Evolutionary conservation across 1,139 yeast species (phyloP).

Genomic region (Scheffersomyces parashehatae): DNA sequence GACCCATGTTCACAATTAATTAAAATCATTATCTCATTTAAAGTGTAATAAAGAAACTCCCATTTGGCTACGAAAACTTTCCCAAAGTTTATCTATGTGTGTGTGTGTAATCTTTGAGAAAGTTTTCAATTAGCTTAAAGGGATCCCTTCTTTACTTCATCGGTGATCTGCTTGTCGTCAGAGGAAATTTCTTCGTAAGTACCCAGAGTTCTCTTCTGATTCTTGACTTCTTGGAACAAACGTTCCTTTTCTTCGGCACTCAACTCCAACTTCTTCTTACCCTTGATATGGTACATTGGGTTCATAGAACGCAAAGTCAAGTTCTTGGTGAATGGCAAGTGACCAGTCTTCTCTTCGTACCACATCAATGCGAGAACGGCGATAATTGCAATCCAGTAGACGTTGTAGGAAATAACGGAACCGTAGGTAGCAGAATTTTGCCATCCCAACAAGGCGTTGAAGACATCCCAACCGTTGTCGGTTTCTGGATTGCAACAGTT

Average conservation of each 20-base stretch:
- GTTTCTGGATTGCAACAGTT: constrained; percentile 92
- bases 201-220: constrained; percentile 11
- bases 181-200: constrained; percentile 7
- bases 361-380: constrained; percentile 18
- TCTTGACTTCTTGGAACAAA: constrained; percentile 21
- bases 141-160: no score
- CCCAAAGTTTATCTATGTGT: no score
- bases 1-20: no score
- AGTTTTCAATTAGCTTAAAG: neutral
- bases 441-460: constrained; percentile 63
- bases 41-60: no score
- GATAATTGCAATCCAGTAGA: constrained; percentile 24
- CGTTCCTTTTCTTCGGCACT: constrained; percentile 17
- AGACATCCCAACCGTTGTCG: constrained; percentile 91
- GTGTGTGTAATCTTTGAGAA: neutral
- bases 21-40: no score
- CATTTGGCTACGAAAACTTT: no score
- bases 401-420: constrained; percentile 25
- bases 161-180: constrained; percentile 2
- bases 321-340: constrained; percentile 23
- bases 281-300: constrained; percentile 28
- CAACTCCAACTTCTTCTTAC: constrained; percentile 23
- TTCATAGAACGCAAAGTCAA: constrained; percentile 19
- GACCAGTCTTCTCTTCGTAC: constrained; percentile 26
- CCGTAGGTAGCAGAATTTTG: constrained; percentile 29